These are phyloP conservation scores for Solanum gracilifrons DNA, from an alignment of 257 asterid species.

Conservation along the genomic window DNA sequence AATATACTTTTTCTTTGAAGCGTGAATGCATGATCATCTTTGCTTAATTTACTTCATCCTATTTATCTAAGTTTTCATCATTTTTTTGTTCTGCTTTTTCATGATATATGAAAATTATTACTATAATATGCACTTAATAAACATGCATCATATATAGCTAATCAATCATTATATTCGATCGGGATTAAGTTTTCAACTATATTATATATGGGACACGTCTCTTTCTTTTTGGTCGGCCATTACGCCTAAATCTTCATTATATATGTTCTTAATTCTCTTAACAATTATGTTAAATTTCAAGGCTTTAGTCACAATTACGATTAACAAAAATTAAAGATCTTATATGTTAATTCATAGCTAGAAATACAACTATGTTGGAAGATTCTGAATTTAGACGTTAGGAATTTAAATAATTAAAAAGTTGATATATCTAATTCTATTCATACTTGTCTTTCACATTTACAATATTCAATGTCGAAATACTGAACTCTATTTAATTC, in stretches of 20 bases:
- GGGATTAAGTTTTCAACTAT: not conserved
- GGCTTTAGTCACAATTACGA: not conserved
- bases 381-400: not conserved
- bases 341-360: not conserved
- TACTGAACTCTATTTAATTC: not conserved
- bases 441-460: fast-evolving
- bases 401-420: not conserved
- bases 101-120: not conserved
- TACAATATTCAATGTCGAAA: not conserved
- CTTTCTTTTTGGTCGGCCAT: not conserved
- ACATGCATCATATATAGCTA: not conserved
- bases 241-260: not conserved
- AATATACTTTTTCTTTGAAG: not conserved
- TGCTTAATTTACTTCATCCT: not conserved
- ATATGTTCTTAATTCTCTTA: not conserved
- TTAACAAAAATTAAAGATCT: not conserved
- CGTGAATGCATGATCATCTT: not conserved
- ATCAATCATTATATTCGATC: not conserved
- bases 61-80: not conserved
- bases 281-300: not conserved
- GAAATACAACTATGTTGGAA: not conserved
- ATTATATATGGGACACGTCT: not conserved
- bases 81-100: not conserved
- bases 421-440: not conserved
- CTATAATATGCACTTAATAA: not conserved